phyloP scores from a whole-genome alignment of 805 yeast genomes.

The Candida ponderosae region DNA sequence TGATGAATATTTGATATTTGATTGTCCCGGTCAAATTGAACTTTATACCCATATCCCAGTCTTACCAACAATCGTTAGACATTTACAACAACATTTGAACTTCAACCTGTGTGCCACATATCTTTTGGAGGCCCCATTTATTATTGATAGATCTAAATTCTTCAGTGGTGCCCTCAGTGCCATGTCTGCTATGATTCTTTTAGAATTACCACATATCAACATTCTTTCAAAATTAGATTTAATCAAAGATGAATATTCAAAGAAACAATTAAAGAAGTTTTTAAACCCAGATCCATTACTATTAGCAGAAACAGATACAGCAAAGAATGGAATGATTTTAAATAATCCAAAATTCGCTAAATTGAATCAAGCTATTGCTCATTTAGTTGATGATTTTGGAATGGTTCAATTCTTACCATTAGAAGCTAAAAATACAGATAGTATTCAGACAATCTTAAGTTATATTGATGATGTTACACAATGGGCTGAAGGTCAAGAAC shows the following conservation, averaged over 20 bases:
- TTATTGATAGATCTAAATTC: constrained; percentile 83
- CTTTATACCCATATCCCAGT: constrained; percentile 92
- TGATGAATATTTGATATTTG: constrained; percentile 90
- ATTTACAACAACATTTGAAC: constrained; percentile 68
- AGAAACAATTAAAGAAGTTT: constrained; percentile 71
- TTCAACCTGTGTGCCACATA: constrained; percentile 91
- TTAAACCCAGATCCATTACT: constrained; percentile 88
- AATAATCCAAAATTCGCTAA: constrained; percentile 54
- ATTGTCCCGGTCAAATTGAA: constrained; percentile 97
- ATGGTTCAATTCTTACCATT: constrained; percentile 96
- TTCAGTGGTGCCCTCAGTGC: constrained; percentile 95
- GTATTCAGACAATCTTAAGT: constrained; percentile 76
- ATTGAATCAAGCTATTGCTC: constrained; percentile 77
- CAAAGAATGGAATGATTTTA: constrained; percentile 30
- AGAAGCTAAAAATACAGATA: constrained; percentile 67
- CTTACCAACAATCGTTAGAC: constrained; percentile 81
- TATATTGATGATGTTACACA: constrained; percentile 96
- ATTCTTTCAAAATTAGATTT: constrained; percentile 82
- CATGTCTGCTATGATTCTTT: constrained; percentile 94
- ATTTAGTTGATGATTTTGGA: constrained; percentile 92
- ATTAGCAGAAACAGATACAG: constrained; percentile 38
- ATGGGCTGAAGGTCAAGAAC: constrained; percentile 96
- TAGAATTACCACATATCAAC: constrained; percentile 93
- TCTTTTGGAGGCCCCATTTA: constrained; percentile 88
- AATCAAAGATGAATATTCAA: constrained; percentile 69